phyloP scores from a whole-genome alignment of 1,284 basidiomycete species.

The Trichosporon faecale region DNA sequence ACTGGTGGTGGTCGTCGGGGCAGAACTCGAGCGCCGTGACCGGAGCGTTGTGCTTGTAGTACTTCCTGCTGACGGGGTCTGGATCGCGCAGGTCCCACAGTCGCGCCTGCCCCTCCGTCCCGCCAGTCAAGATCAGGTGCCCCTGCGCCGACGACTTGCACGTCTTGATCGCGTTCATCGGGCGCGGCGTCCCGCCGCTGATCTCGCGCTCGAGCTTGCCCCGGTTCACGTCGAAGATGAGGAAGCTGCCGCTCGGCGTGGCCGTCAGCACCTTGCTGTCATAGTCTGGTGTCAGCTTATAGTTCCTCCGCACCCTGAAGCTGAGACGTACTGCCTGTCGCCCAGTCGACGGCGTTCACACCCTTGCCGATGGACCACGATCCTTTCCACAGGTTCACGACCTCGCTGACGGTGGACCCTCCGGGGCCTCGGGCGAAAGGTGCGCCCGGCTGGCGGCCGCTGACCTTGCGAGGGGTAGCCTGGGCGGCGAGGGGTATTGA shows the following conservation, averaged over 20 bases:
- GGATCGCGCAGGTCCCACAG: conserved; percentile 78
- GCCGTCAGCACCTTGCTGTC: conserved; percentile 77
- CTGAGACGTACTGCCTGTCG: conserved; percentile 63
- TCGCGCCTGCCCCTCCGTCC: conserved; percentile 74
- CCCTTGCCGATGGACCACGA: conserved; percentile 45
- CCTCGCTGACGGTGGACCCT: conserved; percentile 42
- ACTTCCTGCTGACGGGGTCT: conserved; percentile 63
- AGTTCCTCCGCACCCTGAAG: not conserved
- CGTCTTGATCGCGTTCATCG: conserved; percentile 63
- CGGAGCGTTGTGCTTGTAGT: conserved; percentile 66
- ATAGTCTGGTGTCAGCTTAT: conserved; percentile 57
- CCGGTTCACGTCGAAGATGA: conserved; percentile 78
- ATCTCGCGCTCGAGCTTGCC: conserved; percentile 69
- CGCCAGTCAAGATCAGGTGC: conserved; percentile 73
- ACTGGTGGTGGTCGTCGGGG: conserved; percentile 65
- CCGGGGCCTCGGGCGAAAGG: conserved; percentile 40
- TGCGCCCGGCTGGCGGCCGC: conserved; percentile 8
- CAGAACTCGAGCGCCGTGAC: conserved; percentile 72
- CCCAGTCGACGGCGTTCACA: conserved; percentile 70
- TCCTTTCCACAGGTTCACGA: conserved; percentile 49
- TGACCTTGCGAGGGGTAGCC: not conserved
- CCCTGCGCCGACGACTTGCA: conserved; percentile 62
- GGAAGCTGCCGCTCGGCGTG: conserved; percentile 74
- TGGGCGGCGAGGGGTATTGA: conserved; percentile 3
- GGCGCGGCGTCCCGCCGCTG: conserved; percentile 66